These are phyloP conservation scores for Pachysandra terminalis DNA, from an alignment of 164 flowering plant species.

Conservation along the genomic window DNA sequence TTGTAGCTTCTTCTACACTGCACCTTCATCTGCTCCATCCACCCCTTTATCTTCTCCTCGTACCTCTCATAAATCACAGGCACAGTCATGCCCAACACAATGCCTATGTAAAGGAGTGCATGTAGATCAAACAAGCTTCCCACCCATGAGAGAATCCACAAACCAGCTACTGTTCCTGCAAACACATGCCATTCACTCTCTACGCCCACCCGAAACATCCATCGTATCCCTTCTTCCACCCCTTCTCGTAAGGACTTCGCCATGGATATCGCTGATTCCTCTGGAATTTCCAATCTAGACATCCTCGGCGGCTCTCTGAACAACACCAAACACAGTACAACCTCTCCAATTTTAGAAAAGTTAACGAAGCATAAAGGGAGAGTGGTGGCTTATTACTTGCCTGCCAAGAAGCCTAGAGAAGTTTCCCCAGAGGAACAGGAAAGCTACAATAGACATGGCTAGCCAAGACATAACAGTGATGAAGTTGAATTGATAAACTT, in stretches of 20 bases:
- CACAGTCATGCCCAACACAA: constrained; percentile 35
- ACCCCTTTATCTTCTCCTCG: constrained; percentile 33
- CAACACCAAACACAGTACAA: neutral
- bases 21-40: constrained; percentile 20
- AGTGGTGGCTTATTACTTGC: constrained; percentile 22
- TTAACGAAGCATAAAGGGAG: no score
- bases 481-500: constrained; percentile 48
- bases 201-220: constrained; percentile 37
- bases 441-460: constrained; percentile 29
- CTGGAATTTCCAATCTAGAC: constrained; percentile 31
- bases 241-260: constrained; percentile 8
- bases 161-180: constrained; percentile 19
- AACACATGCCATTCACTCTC: constrained; percentile 42
- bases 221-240: constrained; percentile 29
- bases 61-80: constrained; percentile 39
- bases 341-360: no score
- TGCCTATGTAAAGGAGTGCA: constrained; percentile 39
- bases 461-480: constrained; percentile 43
- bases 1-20: constrained; percentile 17
- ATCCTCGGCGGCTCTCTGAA: constrained; percentile 35
- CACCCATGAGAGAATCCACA: constrained; percentile 34
- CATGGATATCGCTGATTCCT: constrained; percentile 17
- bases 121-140: constrained; percentile 34
- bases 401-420: constrained; percentile 30
- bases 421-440: constrained; percentile 40